A percentile compares a stretch with the other conserved stretches of the same genome.
Evolutionary conservation across 2,329 filamentous ascomycete genomes (phyloP).

Genomic region (Sclerotinia spermophila): DNA sequence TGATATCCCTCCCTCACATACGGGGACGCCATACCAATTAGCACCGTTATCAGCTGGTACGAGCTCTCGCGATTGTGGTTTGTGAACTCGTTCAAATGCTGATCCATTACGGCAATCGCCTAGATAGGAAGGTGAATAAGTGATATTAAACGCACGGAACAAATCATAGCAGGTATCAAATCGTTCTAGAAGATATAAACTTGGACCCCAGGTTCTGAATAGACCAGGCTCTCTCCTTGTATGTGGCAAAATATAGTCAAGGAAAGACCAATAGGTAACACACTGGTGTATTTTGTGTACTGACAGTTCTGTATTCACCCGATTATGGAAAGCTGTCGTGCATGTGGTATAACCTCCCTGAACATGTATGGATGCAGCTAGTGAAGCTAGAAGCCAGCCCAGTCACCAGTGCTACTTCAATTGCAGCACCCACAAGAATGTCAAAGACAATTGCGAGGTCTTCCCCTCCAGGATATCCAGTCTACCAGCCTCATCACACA

Average conservation of each 20-base stretch:
- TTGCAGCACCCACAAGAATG: background rate
- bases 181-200: slow-evolving; percentile 18
- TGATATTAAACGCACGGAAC: slow-evolving; percentile 13
- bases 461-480: background rate
- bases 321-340: slow-evolving; percentile 1
- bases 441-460: background rate
- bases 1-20: background rate
- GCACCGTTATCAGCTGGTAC: slow-evolving; percentile 15
- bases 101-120: slow-evolving; percentile 9
- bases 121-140: slow-evolving; percentile 7
- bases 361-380: background rate
- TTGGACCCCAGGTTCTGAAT: slow-evolving; percentile 18
- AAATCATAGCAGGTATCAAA: slow-evolving; percentile 11
- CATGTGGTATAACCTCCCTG: background rate
- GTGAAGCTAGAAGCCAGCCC: background rate
- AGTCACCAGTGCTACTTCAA: background rate
- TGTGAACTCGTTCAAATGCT: background rate
- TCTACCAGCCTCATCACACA: slow-evolving; percentile 2
- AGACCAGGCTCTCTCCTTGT: slow-evolving; percentile 1
- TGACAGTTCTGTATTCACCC: slow-evolving; percentile 1
- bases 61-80: slow-evolving; percentile 3
- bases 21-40: slow-evolving; percentile 15
- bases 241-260: slow-evolving; percentile 11
- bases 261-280: background rate
- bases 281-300: slow-evolving; percentile 4